A percentile compares a stretch with the other conserved stretches of the same genome.
phyloP scores from a whole-genome alignment of 768 basidiomycete species.

The Lanmaoa rubissima region DNA sequence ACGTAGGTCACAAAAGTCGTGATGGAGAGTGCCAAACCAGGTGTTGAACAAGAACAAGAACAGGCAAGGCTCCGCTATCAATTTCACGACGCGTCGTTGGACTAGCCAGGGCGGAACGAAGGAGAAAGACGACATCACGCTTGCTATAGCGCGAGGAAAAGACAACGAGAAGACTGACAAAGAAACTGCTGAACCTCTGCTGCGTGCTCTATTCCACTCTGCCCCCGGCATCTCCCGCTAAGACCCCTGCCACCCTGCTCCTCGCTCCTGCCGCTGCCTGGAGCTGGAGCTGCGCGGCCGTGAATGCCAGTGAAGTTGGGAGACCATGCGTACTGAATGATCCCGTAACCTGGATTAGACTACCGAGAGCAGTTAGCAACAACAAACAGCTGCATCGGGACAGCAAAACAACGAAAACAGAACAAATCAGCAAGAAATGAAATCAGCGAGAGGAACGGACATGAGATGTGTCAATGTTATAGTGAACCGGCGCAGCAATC shows the following conservation, averaged over 20 bases:
- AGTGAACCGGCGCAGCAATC: not conserved
- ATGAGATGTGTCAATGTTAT: not conserved
- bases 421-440: not conserved
- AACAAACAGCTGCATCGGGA: not conserved
- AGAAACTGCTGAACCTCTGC: too few species aligned
- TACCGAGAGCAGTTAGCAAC: not conserved
- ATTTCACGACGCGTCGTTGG: too few species aligned
- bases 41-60: not conserved
- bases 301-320: not conserved
- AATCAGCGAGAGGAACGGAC: not conserved
- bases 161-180: too few species aligned
- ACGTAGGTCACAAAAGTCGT: not conserved
- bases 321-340: not conserved
- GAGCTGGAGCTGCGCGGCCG: too few species aligned
- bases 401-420: not conserved
- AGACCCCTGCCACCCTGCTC: too few species aligned
- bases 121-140: too few species aligned
- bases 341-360: not conserved
- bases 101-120: too few species aligned
- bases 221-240: too few species aligned
- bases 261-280: too few species aligned
- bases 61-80: too few species aligned
- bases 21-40: not conserved
- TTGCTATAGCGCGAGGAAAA: too few species aligned
- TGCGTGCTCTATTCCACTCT: too few species aligned